Evolutionary conservation across 2,329 filamentous ascomycete genomes (phyloP).

Genomic region (Epichloe festucae): DNA sequence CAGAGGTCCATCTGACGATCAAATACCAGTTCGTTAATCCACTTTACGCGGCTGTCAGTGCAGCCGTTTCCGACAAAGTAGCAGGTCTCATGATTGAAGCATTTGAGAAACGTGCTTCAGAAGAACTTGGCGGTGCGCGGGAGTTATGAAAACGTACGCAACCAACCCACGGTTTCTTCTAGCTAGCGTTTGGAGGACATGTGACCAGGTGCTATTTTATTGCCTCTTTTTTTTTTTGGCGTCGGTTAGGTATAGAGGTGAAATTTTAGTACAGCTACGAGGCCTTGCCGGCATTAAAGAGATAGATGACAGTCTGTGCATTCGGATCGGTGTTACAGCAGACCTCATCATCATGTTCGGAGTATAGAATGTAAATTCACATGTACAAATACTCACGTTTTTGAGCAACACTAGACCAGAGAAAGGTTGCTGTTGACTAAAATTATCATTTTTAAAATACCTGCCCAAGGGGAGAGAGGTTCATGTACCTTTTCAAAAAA

Average conservation of each 20-base stretch:
- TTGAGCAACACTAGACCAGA: too few species aligned
- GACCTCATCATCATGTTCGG: not conserved
- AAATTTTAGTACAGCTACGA: too few species aligned
- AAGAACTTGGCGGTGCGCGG: constrained; percentile 16
- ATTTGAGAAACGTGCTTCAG: constrained; percentile 69
- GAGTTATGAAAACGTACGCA: not conserved
- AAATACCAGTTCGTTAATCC: constrained; percentile 80
- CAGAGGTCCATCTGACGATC: constrained; percentile 63
- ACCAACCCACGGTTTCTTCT: too few species aligned
- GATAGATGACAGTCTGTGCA: not conserved
- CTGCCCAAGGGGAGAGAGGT: not conserved
- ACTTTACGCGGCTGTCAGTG: constrained; percentile 72
- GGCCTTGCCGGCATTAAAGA: too few species aligned
- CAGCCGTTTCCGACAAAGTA: constrained; percentile 70
- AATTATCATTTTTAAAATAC: not conserved
- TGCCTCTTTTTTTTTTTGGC: too few species aligned
- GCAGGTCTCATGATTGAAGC: constrained; percentile 84
- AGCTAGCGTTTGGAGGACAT: too few species aligned
- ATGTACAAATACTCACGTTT: not conserved
- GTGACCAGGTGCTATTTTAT: too few species aligned
- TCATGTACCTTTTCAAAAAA: not conserved
- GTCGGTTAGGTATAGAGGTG: too few species aligned
- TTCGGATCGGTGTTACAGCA: not conserved
- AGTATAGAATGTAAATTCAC: not conserved
- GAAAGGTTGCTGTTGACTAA: not conserved